Base-by-base conservation (phyloP, 768 basidiomycete species). In the Phaeotremella skinneri region DNA sequence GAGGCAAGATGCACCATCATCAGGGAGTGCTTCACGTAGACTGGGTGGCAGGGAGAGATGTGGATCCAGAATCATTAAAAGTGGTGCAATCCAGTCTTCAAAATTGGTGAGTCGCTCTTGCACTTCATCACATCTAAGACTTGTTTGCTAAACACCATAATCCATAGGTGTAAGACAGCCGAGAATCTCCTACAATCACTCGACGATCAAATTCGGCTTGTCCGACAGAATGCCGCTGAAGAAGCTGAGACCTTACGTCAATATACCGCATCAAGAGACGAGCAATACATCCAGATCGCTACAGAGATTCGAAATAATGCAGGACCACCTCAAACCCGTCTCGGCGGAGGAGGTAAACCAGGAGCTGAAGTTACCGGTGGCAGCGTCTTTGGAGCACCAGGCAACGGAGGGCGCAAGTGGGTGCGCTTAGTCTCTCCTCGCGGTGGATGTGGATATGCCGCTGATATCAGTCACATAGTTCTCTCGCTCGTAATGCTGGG, bases 1-100 rank as follows among this genome's bases (percentile, higher is more conserved):
- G 85, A 50, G 94, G 91, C 9, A 91, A 90, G 72, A 86, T 99
- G 49, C 91, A 97, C 77, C 94, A 97, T 78, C 89, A 90, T 74
- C 84, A 89, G 67, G 84, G 86, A 63, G 87, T 91, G 64, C 81
- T 98, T 58, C 89, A 94, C 76, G 85, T 98, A 32, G 89, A 94
- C 77, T 91, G 90, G 70, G 90, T 88, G 0, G 86, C 92, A 81
- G 94, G 94, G 0, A 79, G 94, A 55, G 94, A 99, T 78, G 79
- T 98, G 11, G 9, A 57, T 25, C 58, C 53, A 1, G 56, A 53
- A 11, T 63, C 67, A 3, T 54, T 69, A 25, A 34, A 52, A 20
- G 25, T 55, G 25, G 39, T 73, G n/a, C 55, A 68, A 20, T 29
- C 48, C 27, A 29, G 67, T 43, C 48, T 78, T 31, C 32, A 64